A percentile compares a stretch with the other conserved stretches of the same genome.
Conservation (phyloP, 805 yeast species). For the Myxozyma monticola region DNA sequence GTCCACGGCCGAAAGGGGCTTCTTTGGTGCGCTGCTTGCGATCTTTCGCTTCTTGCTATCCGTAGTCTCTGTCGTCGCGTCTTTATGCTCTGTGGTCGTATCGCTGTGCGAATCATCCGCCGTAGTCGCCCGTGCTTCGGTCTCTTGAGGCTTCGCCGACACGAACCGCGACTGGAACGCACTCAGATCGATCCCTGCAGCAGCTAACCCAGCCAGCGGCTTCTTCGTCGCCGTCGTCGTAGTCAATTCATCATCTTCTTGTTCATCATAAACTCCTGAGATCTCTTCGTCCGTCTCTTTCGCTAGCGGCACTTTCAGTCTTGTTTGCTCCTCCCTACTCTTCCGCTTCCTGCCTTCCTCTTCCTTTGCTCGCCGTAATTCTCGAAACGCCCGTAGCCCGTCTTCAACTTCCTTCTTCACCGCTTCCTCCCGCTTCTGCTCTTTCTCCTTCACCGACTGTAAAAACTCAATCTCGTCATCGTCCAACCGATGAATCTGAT, state of each 20-base stretch:
- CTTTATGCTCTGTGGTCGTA: neutral
- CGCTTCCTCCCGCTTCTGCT: constrained; percentile 5
- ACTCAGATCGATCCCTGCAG: constrained; percentile 4
- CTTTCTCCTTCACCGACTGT: constrained; percentile 14
- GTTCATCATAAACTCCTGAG: neutral
- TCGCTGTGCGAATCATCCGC: neutral
- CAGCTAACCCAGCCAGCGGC: constrained; percentile 1
- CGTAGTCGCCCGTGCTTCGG: neutral
- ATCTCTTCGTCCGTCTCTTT: neutral
- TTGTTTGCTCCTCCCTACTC: neutral
- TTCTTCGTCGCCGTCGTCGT: neutral
- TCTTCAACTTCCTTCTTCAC: constrained; percentile 11
- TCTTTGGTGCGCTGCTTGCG: neutral
- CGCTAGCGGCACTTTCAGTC: neutral
- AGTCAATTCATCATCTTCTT: neutral
- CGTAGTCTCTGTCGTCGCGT: neutral
- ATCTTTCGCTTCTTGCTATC: neutral
- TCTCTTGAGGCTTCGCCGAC: neutral
- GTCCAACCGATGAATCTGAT: constrained; percentile 24
- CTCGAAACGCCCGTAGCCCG: constrained; percentile 12
- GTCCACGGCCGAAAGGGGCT: constrained; percentile 4
- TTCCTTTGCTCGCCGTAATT: neutral
- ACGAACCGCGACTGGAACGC: constrained; percentile 8
- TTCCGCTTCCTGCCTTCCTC: constrained; percentile 1
- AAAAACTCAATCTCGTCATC: constrained; percentile 24